phyloP scores from a whole-genome alignment of 108 stramenopile species.

The Craspedostauros australis region DNA sequence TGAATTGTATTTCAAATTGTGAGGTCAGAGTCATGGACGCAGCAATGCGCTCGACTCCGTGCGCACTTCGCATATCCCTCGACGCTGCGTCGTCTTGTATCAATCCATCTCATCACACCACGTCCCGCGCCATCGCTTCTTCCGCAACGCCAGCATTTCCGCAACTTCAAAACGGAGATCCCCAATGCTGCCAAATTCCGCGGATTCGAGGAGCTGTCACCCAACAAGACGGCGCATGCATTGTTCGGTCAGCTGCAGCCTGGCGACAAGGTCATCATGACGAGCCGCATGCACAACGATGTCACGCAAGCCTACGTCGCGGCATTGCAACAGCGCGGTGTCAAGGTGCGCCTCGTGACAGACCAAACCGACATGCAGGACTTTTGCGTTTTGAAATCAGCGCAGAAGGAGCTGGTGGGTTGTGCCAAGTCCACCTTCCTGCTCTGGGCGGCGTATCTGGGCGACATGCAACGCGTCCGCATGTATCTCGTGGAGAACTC shows the following conservation, averaged over 20 bases:
- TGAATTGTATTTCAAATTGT: too few species aligned
- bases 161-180: constrained; percentile 55
- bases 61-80: too few species aligned
- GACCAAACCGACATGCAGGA: constrained; percentile 38
- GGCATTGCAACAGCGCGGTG: constrained; percentile 29
- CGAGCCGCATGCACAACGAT: constrained; percentile 6
- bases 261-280: constrained; percentile 42
- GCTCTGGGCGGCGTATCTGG: constrained; percentile 39
- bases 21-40: too few species aligned
- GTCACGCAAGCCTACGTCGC: constrained; percentile 13
- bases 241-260: constrained; percentile 32
- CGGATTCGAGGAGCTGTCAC: constrained; percentile 54
- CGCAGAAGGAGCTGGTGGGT: constrained; percentile 46
- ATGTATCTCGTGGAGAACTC: constrained; percentile 27
- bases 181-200: constrained; percentile 15
- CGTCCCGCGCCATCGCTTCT: too few species aligned
- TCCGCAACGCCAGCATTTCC: constrained; percentile 22
- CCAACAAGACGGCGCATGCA: constrained; percentile 21
- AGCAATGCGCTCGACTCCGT: too few species aligned
- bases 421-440: constrained; percentile 36
- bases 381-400: constrained; percentile 53
- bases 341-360: constrained; percentile 28
- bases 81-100: too few species aligned
- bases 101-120: too few species aligned
- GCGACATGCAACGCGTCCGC: constrained; percentile 23